Percentiles rank a stretch among this genome's conserved stretches.
Evolutionary conservation across 73 alveolate genomes (phyloP).

Genomic region (Tetrahymena elliotti): DNA sequence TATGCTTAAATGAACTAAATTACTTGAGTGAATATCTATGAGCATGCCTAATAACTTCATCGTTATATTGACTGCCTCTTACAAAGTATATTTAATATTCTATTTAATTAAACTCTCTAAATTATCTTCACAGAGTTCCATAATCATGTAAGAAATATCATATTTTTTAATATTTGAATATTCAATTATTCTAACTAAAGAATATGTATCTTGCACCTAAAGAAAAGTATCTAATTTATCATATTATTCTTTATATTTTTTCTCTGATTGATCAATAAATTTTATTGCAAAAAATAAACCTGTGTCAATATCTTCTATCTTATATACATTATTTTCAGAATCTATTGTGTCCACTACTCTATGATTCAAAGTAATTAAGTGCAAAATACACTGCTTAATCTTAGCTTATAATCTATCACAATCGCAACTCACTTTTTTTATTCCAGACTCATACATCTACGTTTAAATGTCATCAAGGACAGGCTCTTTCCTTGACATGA

Average conservation of each 20-base stretch:
- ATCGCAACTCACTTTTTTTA: neutral
- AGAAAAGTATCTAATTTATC: neutral
- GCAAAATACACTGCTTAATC: neutral
- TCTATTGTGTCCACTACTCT: neutral
- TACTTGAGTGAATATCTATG: neutral
- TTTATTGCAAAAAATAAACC: neutral
- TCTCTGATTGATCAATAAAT: neutral
- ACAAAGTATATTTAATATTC: neutral
- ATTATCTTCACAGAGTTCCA: neutral
- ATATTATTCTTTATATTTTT: neutral
- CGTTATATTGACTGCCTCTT: neutral
- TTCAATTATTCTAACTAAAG: neutral
- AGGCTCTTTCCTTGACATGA: neutral
- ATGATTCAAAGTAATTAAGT: neutral
- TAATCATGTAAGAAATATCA: neutral
- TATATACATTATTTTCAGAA: neutral
- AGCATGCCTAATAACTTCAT: neutral
- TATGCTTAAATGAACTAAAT: neutral
- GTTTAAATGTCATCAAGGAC: neutral
- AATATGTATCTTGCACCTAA: neutral
- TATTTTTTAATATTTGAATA: neutral
- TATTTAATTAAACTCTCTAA: neutral
- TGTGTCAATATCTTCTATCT: neutral
- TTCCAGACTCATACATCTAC: neutral
- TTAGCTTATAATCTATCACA: neutral